A percentile compares a stretch with the other conserved stretches of the same genome.
These are phyloP conservation scores for Lipomyces starkeyi DNA, from an alignment of 805 yeast species.

Conservation along the genomic window DNA sequence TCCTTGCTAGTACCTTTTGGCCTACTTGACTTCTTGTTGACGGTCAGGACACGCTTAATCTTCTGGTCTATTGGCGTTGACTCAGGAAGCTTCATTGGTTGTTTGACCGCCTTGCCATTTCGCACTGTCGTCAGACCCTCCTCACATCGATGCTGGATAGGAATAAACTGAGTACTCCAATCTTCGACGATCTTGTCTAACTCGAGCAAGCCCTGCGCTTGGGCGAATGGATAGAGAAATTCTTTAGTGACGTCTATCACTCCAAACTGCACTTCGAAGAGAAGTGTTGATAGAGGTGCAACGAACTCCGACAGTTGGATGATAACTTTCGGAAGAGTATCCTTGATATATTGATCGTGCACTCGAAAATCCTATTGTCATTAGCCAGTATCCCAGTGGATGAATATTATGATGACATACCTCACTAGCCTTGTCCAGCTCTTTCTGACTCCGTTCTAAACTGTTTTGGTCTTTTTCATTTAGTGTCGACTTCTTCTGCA, in stretches of 20 bases:
- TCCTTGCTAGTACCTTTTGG: constrained; percentile 34
- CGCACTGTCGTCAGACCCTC: constrained; percentile 40
- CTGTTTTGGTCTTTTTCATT: constrained; percentile 44
- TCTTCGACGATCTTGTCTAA: constrained; percentile 37
- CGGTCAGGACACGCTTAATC: constrained; percentile 44
- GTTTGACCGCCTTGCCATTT: constrained; percentile 42
- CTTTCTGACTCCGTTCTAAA: constrained; percentile 41
- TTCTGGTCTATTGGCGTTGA: constrained; percentile 30
- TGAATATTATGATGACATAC: not conserved
- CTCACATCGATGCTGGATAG: constrained; percentile 42
- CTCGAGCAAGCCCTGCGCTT: constrained; percentile 39
- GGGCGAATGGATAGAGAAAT: constrained; percentile 39
- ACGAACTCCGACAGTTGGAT: constrained; percentile 44
- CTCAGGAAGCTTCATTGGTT: constrained; percentile 41
- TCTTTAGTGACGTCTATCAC: constrained; percentile 40
- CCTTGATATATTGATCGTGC: constrained; percentile 44
- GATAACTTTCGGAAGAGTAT: constrained; percentile 42
- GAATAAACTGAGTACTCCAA: constrained; percentile 43
- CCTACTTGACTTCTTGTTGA: constrained; percentile 45
- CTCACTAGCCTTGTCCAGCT: constrained; percentile 44
- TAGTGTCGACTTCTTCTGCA: constrained; percentile 39
- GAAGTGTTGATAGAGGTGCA: constrained; percentile 42
- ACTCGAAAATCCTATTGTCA: constrained; percentile 39
- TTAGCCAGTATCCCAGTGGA: not conserved
- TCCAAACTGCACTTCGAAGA: constrained; percentile 42